phyloP scores from a whole-genome alignment of 352 stramenopile species.

The Globisporangium canariense region DNA sequence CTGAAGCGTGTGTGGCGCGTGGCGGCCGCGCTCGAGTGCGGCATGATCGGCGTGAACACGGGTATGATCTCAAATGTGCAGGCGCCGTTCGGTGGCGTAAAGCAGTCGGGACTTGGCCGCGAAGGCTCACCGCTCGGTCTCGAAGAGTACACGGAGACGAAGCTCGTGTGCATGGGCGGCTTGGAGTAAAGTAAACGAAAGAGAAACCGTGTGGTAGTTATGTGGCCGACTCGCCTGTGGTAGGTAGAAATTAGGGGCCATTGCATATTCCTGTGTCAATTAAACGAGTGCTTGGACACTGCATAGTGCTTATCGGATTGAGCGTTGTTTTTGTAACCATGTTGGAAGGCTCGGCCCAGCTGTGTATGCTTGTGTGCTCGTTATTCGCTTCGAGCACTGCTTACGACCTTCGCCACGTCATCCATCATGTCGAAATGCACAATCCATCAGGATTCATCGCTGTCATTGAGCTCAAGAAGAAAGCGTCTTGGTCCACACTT shows the following conservation, averaged over 20 bases:
- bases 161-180: conserved; percentile 90
- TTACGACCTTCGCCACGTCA: too few relatives aligned
- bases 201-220: background rate
- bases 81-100: conserved; percentile 88
- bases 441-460: too few relatives aligned
- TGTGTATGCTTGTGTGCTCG: too few relatives aligned
- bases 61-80: conserved; percentile 84
- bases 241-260: background rate
- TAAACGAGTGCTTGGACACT: background rate
- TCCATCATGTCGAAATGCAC: too few relatives aligned
- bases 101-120: conserved; percentile 86
- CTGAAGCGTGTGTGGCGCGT: conserved; percentile 88
- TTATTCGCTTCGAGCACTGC: too few relatives aligned
- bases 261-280: background rate
- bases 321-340: too few relatives aligned
- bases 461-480: too few relatives aligned
- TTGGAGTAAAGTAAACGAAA: conserved; percentile 28
- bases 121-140: conserved; percentile 89
- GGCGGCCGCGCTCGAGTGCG: conserved; percentile 84
- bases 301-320: background rate
- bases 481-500: too few relatives aligned
- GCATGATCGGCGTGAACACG: conserved; percentile 95
- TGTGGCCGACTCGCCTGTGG: background rate
- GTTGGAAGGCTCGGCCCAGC: too few relatives aligned
- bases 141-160: conserved; percentile 97